Conservation (phyloP, 805 yeast species). For the Saturnispora quitensis region DNA sequence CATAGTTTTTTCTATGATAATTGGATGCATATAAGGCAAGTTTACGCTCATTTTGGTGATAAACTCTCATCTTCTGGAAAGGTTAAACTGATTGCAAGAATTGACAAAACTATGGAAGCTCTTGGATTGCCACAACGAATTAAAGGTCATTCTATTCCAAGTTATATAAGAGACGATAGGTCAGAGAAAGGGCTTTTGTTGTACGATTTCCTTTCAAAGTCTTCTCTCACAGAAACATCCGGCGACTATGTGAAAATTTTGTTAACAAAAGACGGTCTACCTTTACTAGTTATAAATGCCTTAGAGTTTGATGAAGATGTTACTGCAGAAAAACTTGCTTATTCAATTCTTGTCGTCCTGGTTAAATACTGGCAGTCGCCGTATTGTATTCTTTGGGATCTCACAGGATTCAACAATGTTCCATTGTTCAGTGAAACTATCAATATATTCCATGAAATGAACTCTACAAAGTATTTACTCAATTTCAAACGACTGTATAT, state of each 20-base stretch:
- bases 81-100: conserved; percentile 26
- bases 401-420: conserved; percentile 43
- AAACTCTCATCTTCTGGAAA: conserved; percentile 14
- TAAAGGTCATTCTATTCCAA: conserved; percentile 48
- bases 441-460: conserved; percentile 23
- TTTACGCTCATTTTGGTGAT: conserved; percentile 15
- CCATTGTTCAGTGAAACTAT: conserved; percentile 7
- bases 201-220: conserved; percentile 66
- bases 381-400: conserved; percentile 56
- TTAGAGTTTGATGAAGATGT: conserved; percentile 28
- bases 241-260: conserved; percentile 50
- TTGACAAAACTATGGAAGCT: conserved; percentile 39
- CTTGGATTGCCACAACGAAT: conserved; percentile 54
- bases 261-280: conserved; percentile 64
- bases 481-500: conserved; percentile 49
- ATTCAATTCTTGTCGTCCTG: conserved; percentile 52
- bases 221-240: conserved; percentile 46
- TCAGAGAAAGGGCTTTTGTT: conserved; percentile 41
- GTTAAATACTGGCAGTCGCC: conserved; percentile 65
- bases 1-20: conserved; percentile 44
- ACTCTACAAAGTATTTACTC: conserved; percentile 40
- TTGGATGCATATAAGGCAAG: conserved; percentile 28
- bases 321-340: conserved; percentile 45
- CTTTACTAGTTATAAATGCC: conserved; percentile 46
- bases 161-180: conserved; percentile 39